Conservation (phyloP, 2,329 filamentous ascomycete genomes). For the Rutstroemia sp. region DNA sequence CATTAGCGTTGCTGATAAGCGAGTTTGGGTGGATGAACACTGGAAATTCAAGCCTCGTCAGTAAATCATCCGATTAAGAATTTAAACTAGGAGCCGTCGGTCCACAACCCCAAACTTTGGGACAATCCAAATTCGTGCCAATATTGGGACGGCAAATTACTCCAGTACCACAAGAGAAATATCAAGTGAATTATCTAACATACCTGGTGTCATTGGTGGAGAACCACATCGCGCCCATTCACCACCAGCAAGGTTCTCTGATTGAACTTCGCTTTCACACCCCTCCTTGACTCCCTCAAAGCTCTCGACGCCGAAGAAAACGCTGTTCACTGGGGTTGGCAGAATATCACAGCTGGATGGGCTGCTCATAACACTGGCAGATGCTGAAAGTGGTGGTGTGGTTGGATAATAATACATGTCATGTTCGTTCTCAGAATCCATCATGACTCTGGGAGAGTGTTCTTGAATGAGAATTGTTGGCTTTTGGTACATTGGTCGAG, state of each 20-base stretch:
- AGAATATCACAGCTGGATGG: constrained; percentile 71
- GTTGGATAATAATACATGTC: constrained; percentile 67
- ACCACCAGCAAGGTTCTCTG: constrained; percentile 63
- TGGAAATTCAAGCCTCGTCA: constrained; percentile 26
- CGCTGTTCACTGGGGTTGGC: constrained; percentile 74
- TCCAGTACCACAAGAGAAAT: neutral
- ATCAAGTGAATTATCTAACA: constrained; percentile 33
- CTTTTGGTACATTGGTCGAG: constrained; percentile 65
- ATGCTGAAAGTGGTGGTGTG: constrained; percentile 79
- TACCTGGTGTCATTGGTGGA: constrained; percentile 86
- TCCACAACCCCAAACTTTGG: no score
- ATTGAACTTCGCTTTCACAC: constrained; percentile 61
- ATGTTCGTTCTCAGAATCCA: constrained; percentile 68
- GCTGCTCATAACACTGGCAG: constrained; percentile 80
- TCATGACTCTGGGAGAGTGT: constrained; percentile 48
- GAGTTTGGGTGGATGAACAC: constrained; percentile 63
- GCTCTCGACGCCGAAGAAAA: constrained; percentile 65
- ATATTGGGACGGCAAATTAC: neutral
- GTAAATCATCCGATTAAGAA: neutral
- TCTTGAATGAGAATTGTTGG: constrained; percentile 61
- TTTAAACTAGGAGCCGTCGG: no score
- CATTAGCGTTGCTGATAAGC: constrained; percentile 55
- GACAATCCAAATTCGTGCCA: neutral
- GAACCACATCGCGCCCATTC: constrained; percentile 75
- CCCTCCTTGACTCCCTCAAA: constrained; percentile 62